Evolutionary conservation across 2,329 filamentous ascomycete species (phyloP), one percentile per base, ranked within the genome.

Genomic region (Epichloe gansuensis): DNA sequence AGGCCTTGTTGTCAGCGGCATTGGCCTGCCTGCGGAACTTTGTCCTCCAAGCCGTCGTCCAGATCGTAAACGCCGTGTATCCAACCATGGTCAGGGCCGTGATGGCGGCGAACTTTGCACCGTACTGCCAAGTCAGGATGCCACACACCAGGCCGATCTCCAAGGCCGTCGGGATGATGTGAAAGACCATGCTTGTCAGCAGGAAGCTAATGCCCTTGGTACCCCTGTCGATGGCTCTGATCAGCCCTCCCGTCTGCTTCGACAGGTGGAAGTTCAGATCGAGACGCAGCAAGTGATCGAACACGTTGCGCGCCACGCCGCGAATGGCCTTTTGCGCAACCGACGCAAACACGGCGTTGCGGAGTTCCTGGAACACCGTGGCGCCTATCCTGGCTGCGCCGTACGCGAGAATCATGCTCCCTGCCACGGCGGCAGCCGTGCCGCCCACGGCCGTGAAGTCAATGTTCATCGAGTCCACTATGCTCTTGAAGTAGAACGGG

Each of bases 161-260:
- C 35, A 98, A 71, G 0, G 89, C 87, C 0, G 91, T 98, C 0
- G 93, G 93, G 15, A 97, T 78, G 53, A 98, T 85, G 66, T 98
- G 93, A 62, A 98, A 97, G 34, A 98, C 89, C 91, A 98, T 98
- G 60, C 90, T 96, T 0, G 89, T 95, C 57, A 98, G 75, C 58
- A 98, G 68, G 67, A 97, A 98, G 74, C 89, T 96, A 66, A 98
- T 98, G 56, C 93, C 94, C 70, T 98, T 98, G 21, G 93, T 98
- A 63, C 93, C 93, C 56, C 94, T 82, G 64, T 98, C 94, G 56
- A 98, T 93, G 25, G 94, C 93, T 58, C 93, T 77, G 1, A 91
- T 97, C 57, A 98, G 71, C 1, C 93, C 93, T 56, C 93, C 93
- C 0, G 93, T 98, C 71, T 98, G 93, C 61, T 94, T 88, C 21